phyloP scores from a whole-genome alignment of 2,329 filamentous ascomycete genomes.

The Malbranchea zuffiana region DNA sequence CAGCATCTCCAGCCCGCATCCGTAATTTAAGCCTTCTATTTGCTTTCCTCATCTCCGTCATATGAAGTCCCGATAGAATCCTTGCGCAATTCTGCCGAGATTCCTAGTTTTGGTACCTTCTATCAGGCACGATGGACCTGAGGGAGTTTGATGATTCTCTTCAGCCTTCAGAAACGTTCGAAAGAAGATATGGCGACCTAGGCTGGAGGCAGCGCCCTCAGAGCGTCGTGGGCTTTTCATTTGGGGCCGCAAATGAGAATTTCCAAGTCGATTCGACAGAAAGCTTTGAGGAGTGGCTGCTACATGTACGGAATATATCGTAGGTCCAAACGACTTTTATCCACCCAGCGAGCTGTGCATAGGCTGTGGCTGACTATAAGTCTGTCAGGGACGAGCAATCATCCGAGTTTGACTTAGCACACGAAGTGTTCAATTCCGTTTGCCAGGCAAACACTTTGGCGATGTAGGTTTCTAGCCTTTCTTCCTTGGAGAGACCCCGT shows the following conservation, averaged over 20 bases:
- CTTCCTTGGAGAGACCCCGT: background rate
- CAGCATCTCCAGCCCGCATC: no score
- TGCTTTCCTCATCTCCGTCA: no score
- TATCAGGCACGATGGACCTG: no score
- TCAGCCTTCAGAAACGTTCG: no score
- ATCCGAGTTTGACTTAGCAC: no score
- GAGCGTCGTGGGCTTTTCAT: background rate
- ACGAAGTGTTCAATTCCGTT: background rate
- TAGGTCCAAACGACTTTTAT: background rate
- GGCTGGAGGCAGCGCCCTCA: constrained; percentile 1
- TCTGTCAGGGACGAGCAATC: background rate
- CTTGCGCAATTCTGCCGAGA: no score
- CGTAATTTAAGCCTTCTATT: no score
- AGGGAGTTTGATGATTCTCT: no score
- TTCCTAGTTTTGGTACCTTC: no score
- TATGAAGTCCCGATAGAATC: no score
- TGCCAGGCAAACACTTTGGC: constrained; percentile 7
- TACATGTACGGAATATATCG: constrained; percentile 2
- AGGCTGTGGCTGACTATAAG: background rate
- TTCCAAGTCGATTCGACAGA: background rate
- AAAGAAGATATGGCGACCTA: constrained; percentile 8
- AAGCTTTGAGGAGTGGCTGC: constrained; percentile 12
- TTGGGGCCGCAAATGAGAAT: no score
- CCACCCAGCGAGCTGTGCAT: background rate
- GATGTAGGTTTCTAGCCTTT: constrained; percentile 3